Conservation (phyloP, 768 basidiomycete species). For the Leccinum boreale region DNA sequence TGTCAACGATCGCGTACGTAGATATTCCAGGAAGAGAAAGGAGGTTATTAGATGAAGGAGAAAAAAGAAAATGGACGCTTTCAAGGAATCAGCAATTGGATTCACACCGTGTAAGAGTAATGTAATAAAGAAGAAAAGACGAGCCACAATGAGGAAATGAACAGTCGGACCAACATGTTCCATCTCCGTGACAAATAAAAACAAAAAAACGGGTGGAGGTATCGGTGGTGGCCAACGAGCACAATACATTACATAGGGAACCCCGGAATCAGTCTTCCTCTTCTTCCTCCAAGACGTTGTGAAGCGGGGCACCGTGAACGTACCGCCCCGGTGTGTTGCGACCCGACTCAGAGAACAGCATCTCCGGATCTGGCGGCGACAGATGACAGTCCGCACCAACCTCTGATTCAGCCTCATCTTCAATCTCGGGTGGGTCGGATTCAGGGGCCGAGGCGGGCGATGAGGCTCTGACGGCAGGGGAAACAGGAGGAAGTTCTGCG, state of each 20-base stretch:
- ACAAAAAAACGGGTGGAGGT: conserved; percentile 15
- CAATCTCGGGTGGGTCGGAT: conserved; percentile 24
- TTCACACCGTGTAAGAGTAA: conserved; percentile 4
- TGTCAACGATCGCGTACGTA: conserved; percentile 20
- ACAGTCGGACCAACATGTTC: conserved; percentile 6
- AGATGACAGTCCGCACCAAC: conserved; percentile 16
- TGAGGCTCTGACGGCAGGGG: conserved; percentile 1
- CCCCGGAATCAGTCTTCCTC: conserved; percentile 49
- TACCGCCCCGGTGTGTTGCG: conserved; percentile 70
- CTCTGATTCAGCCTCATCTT: conserved; percentile 29
- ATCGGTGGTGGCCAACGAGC: conserved; percentile 24
- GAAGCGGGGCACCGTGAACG: conserved; percentile 79
- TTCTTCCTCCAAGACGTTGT: conserved; percentile 83
- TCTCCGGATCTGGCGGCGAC: conserved; percentile 33
- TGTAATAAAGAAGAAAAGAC: background rate
- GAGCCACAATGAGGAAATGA: background rate
- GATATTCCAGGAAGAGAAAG: conserved; percentile 11
- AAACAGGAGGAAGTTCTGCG: conserved; percentile 2
- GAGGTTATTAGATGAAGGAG: conserved; percentile 23
- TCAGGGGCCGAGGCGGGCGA: conserved; percentile 19
- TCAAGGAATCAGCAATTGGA: conserved; percentile 14
- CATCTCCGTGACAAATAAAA: conserved; percentile 4
- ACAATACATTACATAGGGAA: conserved; percentile 20
- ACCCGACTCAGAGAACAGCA: conserved; percentile 45
- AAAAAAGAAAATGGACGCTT: background rate